A percentile compares a stretch with the other conserved stretches of the same genome.
phyloP scores from a whole-genome alignment of 768 basidiomycete genomes.

The Boletellus emodensis region DNA sequence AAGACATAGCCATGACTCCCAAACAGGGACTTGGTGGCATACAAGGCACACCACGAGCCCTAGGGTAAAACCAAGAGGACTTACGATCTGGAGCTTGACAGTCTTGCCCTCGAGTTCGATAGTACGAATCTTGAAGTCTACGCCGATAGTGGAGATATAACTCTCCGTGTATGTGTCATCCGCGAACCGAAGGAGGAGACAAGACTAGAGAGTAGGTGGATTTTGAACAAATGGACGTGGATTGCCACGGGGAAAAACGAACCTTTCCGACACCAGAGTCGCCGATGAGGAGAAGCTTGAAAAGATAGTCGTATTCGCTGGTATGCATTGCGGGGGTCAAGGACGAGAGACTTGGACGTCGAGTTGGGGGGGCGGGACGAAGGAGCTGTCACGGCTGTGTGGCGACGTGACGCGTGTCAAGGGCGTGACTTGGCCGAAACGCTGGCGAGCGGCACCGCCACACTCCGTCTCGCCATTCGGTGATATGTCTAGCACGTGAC shows the following conservation, averaged over 20 bases:
- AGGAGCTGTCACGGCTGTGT: constrained; percentile 16
- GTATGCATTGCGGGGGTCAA: constrained; percentile 64
- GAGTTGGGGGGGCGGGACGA: constrained; percentile 35
- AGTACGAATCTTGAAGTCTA: constrained; percentile 98
- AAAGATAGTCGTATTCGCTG: constrained; percentile 93
- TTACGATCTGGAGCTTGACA: constrained; percentile 96
- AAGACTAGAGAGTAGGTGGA: constrained; percentile 58
- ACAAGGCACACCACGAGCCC: background rate
- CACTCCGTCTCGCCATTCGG: constrained; percentile 1
- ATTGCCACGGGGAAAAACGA: constrained; percentile 21
- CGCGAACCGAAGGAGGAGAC: constrained; percentile 85
- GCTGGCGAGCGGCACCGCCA: constrained; percentile 20
- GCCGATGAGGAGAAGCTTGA: constrained; percentile 93
- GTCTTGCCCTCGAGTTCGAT: constrained; percentile 99
- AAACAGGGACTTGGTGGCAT: background rate
- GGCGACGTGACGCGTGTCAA: constrained; percentile 33
- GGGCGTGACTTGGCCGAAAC: constrained; percentile 27
- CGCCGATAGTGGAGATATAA: constrained; percentile 96
- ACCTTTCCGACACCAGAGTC: constrained; percentile 96
- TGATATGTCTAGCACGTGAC: constrained; percentile 16
- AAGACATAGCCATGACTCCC: background rate
- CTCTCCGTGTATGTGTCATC: constrained; percentile 98
- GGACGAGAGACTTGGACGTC: constrained; percentile 27
- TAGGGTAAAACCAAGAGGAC: constrained; percentile 29
- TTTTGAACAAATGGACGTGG: constrained; percentile 23